Percentiles rank a stretch among this genome's conserved stretches.
Conservation (phyloP, 2,329 filamentous ascomycete species). For the Cercospora nicotianae region DNA sequence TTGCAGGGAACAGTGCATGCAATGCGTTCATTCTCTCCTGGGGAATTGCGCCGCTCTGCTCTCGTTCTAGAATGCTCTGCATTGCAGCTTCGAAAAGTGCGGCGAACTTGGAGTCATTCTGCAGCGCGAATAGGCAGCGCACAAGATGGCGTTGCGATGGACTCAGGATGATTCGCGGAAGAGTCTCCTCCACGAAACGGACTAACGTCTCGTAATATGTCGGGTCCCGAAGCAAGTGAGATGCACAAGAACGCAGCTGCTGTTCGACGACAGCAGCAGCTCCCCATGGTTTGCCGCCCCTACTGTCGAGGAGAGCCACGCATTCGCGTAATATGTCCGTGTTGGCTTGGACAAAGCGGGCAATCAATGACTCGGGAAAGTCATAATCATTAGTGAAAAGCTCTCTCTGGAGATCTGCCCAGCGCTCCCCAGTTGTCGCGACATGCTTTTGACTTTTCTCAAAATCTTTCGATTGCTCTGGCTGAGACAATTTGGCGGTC, state of each 20-base stretch:
- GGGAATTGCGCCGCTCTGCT: slow-evolving; percentile 17
- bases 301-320: slow-evolving; percentile 50
- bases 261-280: slow-evolving; percentile 60
- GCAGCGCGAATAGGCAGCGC: slow-evolving; percentile 59
- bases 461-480: slow-evolving; percentile 78
- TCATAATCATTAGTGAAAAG: slow-evolving; percentile 36
- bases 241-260: slow-evolving; percentile 49
- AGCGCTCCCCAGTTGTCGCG: slow-evolving; percentile 65
- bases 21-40: slow-evolving; percentile 30
- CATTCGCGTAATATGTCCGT: slow-evolving; percentile 51
- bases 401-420: slow-evolving; percentile 55
- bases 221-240: slow-evolving; percentile 43
- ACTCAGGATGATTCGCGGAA: slow-evolving; percentile 63
- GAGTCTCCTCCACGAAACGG: slow-evolving; percentile 55
- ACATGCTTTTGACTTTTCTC: slow-evolving; percentile 69
- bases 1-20: slow-evolving; percentile 35
- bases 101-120: slow-evolving; percentile 39
- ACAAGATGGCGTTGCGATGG: slow-evolving; percentile 68
- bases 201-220: slow-evolving; percentile 46
- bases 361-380: slow-evolving; percentile 27
- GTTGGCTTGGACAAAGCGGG: slow-evolving; percentile 40
- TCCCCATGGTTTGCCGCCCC: slow-evolving; percentile 68
- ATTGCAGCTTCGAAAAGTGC: slow-evolving; percentile 31
- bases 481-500: slow-evolving; percentile 70
- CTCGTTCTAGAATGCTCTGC: slow-evolving; percentile 18